Conservation (phyloP, 2,329 filamentous ascomycete genomes). For the Hypoxylon sp. region DNA sequence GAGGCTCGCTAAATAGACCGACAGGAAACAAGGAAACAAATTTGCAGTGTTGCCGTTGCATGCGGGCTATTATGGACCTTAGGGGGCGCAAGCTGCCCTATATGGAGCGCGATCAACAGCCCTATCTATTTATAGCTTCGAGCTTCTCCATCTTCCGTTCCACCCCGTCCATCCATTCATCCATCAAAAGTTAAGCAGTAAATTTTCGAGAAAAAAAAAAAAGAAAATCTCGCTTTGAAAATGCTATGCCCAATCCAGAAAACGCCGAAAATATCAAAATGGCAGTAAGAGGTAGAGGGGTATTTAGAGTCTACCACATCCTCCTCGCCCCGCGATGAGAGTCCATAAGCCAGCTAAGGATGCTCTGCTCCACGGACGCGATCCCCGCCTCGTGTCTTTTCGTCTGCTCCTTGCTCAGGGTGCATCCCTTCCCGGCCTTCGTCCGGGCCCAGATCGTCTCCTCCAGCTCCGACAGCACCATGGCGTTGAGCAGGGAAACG, state of each 20-base stretch:
- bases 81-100: neutral
- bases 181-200: too few species aligned
- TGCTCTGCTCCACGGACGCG: conserved; percentile 28
- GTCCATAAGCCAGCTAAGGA: conserved; percentile 32
- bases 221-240: too few species aligned
- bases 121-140: conserved; percentile 3
- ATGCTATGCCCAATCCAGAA: too few species aligned
- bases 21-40: too few species aligned
- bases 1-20: too few species aligned
- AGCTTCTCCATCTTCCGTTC: too few species aligned
- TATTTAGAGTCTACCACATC: conserved; percentile 39
- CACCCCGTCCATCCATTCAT: too few species aligned
- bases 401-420: conserved; percentile 29
- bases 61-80: too few species aligned
- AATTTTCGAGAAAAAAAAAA: too few species aligned
- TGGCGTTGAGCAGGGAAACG: conserved; percentile 35
- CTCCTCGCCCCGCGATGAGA: conserved; percentile 21
- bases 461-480: conserved; percentile 39
- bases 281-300: too few species aligned
- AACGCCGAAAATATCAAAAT: too few species aligned
- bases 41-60: too few species aligned
- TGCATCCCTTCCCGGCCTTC: conserved; percentile 10
- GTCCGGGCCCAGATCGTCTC: conserved; percentile 37
- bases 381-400: conserved; percentile 24
- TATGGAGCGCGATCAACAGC: neutral